Evolutionary conservation across 179 eudicot species (phyloP).

Genomic region (Heliamphora pulchella): DNA sequence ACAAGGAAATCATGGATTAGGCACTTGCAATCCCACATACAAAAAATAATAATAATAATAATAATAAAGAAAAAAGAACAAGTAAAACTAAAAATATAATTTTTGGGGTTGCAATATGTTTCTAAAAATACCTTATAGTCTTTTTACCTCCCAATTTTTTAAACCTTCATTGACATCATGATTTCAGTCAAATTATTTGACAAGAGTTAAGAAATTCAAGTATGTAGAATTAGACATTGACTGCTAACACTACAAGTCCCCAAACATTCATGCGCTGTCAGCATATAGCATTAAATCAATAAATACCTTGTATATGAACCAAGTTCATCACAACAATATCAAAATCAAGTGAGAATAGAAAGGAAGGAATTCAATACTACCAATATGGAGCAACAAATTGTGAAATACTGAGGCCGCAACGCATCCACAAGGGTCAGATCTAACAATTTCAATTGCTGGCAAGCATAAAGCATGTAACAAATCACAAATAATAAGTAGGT

Average conservation of each 20-base stretch:
- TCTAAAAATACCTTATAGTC: no score
- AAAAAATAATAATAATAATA: neutral
- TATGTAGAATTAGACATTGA: neutral
- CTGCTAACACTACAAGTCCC: neutral
- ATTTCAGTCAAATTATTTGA: neutral
- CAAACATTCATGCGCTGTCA: neutral
- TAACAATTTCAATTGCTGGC: neutral
- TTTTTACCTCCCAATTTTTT: neutral
- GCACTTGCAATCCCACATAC: neutral
- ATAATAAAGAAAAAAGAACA: neutral
- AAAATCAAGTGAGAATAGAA: neutral
- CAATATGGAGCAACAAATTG: neutral
- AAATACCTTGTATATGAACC: neutral
- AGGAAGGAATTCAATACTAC: neutral
- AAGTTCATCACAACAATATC: neutral
- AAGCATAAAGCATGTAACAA: neutral
- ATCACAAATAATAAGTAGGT: neutral
- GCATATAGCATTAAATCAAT: neutral
- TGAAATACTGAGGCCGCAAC: neutral
- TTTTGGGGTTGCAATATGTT: neutral
- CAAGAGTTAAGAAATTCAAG: neutral
- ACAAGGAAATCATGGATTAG: conserved; percentile 1
- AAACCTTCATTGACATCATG: neutral
- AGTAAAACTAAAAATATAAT: neutral
- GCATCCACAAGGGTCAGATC: neutral